Base-by-base conservation (phyloP, 768 basidiomycete genomes). In the Amanita thiersii region DNA sequence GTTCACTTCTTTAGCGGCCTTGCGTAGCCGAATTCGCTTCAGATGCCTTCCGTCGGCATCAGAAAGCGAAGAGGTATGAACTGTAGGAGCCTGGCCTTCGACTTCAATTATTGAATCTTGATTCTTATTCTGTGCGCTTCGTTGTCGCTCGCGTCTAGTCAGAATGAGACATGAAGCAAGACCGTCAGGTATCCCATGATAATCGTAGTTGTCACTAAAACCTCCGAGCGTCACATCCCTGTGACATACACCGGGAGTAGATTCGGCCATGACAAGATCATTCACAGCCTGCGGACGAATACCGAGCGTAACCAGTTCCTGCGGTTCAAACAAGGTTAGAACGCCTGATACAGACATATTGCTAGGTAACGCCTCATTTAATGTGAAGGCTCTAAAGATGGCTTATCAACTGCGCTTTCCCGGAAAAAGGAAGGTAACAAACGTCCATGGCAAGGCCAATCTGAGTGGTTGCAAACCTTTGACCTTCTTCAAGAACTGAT, bases 391-490 rank as follows among this genome's bases (percentile, higher is more conserved):
- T 34, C 79, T 73, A 37, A 38, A 48, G 44, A 33, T 15, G 37
- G 37, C 35, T 52, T 38, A 29, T 23, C 23, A 9, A 34, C 20
- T 12, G 21, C 44, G 18, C n/a, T 17, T 28, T 12, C 15, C 19
- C 45, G 37, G 25, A 24, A 39, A 12, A 29, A 44, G 23, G 12
- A 21, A 5, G n/a, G 37, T 26, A 21, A 63, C 71, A 37, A 44
- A 83, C 83, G 72, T 70, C 84, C 84, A 86, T 10, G 79, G 77
- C 37, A 87, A 59, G 23, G 75, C 68, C 10, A 86, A 63, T 15
- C 69, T 64, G 3, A 86, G 61, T 3, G 80, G 65, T 41, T 73
- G 69, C 15, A 76, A 55, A 1, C 82, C 82, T 51, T 74, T 79
- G 11, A 66, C 70, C 48, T 74, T 74, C 54, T 67, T 73, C 48